Conservation (phyloP, 495 filamentous ascomycete genomes). For the Trichoderma orchidacearum region DNA sequence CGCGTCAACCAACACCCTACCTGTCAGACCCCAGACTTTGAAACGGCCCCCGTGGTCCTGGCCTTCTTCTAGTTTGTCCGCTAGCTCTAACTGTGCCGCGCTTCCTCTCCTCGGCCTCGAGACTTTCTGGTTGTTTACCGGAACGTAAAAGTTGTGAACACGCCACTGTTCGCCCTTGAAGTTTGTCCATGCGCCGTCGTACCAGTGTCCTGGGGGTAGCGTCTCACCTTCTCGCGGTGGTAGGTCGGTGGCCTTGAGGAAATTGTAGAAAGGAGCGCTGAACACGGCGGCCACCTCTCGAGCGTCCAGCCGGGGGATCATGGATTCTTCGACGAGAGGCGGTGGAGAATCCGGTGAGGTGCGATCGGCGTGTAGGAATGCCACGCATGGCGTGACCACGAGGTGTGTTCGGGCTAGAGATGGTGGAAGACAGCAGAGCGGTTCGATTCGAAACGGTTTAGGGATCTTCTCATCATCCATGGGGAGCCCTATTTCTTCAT, state of each 20-base stretch:
- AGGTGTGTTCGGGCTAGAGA: constrained; percentile 71
- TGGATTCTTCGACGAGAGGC: constrained; percentile 47
- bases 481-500: constrained; percentile 82
- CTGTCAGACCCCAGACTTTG: constrained; percentile 87
- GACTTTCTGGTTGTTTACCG: constrained; percentile 46
- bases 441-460: constrained; percentile 62
- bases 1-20: constrained; percentile 72
- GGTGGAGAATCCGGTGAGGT: constrained; percentile 14
- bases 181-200: constrained; percentile 50
- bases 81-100: constrained; percentile 10
- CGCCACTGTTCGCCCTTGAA: constrained; percentile 52
- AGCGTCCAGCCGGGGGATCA: constrained; percentile 69
- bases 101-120: constrained; percentile 30
- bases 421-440: constrained; percentile 69
- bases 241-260: constrained; percentile 42
- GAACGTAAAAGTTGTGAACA: constrained; percentile 86
- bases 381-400: constrained; percentile 74
- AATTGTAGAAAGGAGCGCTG: constrained; percentile 66
- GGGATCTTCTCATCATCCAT: constrained; percentile 48
- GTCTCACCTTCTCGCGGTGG: constrained; percentile 12
- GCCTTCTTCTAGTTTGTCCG: constrained; percentile 24
- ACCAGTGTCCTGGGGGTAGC: constrained; percentile 48
- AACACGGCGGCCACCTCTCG: constrained; percentile 88
- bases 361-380: constrained; percentile 55
- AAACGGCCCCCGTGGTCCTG: constrained; percentile 42